Base-by-base conservation (phyloP, 148 eudicot species). In the Limonium bicolor region DNA sequence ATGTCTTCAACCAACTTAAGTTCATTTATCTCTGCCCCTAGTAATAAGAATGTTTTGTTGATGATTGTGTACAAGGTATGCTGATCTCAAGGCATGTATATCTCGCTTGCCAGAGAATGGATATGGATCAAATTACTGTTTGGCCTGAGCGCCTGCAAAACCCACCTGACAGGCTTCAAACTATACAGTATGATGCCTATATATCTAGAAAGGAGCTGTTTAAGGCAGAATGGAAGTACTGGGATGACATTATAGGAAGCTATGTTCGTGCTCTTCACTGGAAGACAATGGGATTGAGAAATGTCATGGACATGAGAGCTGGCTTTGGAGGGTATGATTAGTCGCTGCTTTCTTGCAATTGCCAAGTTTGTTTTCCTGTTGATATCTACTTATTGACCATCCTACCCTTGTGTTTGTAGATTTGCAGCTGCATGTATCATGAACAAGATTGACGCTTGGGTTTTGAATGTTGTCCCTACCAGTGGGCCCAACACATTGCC, bases 271-370 rank as follows among this genome's bases (percentile, higher is more conserved):
- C 53, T 39, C 77, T 65, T 32, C 77, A 34, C 32, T 64, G 73
- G 74, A 74, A 71, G 32, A 58, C 50, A 10, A 15, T 61, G 20
- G 64, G 56, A 52, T 16, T 65, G 30, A 63, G 77, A 12, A 77
- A 82, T 49, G 77, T 74, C 40, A 66, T 82, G 86, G 93, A 82
- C 72, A 82, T 82, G 93, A 74, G 73, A 56, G 77, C 93, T 45
- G 69, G 76, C 48, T 77, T 63, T 54, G 93, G 93, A 67, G 93
- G 93, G 93, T 82, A 71, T 30, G 7, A 17, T 30, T 28, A 54
- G 16, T 20, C 54, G n/a, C 46, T 18, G 2, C 30, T 2, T 24
- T 24, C 3, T 43, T n/a, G n/a, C n/a, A n/a, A n/a, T n/a, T 9
- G 13, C 16, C 28, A 21, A 22, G 2, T 11, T 22, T 22, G 13